Conservation (phyloP, 345 rosid genomes). For the Raphanus sativus region DNA sequence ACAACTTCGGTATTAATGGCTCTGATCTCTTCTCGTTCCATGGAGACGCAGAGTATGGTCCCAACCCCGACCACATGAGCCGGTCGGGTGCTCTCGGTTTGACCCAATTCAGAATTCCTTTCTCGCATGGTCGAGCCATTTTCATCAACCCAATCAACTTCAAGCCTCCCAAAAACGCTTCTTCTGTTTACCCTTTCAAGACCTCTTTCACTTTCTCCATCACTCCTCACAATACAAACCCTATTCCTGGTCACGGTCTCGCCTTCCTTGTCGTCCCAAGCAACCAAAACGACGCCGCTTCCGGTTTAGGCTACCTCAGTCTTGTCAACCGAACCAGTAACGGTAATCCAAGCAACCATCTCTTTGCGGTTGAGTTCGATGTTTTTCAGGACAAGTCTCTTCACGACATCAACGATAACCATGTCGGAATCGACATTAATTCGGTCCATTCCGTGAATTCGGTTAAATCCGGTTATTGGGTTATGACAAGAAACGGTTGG, state of each 20-base stretch:
- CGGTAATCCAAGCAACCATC: conserved; percentile 33
- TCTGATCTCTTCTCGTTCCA: conserved; percentile 15
- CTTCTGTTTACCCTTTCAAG: conserved; percentile 27
- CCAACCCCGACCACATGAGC: conserved; percentile 4
- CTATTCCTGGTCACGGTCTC: conserved; percentile 30
- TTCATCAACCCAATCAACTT: conserved; percentile 19
- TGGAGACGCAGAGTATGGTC: conserved; percentile 26
- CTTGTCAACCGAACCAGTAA: conserved; percentile 37
- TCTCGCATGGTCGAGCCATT: conserved; percentile 38
- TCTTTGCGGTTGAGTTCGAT: conserved; percentile 40
- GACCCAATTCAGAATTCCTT: conserved; percentile 11
- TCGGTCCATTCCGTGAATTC: conserved; percentile 37
- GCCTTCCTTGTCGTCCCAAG: conserved; percentile 31
- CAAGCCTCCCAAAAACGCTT: conserved; percentile 12
- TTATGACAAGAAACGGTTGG: conserved; percentile 30
- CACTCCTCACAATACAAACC: conserved; percentile 30
- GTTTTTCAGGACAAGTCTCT: conserved; percentile 32
- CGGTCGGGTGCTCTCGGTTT: conserved; percentile 18
- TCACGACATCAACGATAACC: conserved; percentile 39
- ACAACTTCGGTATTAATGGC: conserved; percentile 24
- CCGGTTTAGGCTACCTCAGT: conserved; percentile 40
- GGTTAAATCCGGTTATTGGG: conserved; percentile 39
- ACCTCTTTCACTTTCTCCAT: conserved; percentile 45
- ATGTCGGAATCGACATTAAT: conserved; percentile 46
- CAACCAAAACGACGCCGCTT: conserved; percentile 20